phyloP scores from a whole-genome alignment of 208 protist genomes.

The Trypanosomatidae sp. region DNA sequence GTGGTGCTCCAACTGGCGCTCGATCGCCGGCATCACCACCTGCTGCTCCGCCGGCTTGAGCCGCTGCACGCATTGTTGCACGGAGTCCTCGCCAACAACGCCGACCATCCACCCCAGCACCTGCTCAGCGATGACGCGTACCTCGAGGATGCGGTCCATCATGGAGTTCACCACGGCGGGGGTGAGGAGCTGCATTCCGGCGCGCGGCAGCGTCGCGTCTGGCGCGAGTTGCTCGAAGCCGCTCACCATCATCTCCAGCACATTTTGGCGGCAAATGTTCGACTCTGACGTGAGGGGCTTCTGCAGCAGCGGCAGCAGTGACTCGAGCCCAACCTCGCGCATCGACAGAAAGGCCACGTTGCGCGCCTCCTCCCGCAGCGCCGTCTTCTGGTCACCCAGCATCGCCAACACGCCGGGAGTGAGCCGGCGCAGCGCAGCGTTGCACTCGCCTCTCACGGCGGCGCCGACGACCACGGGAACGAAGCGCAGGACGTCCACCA shows the following conservation, averaged over 20 bases:
- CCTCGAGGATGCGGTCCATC: slow-evolving; percentile 85
- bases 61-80: slow-evolving; percentile 49
- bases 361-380: slow-evolving; percentile 77
- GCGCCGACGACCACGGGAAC: slow-evolving; percentile 61
- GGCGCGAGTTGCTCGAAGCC: slow-evolving; percentile 57
- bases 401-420: slow-evolving; percentile 61
- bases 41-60: slow-evolving; percentile 86
- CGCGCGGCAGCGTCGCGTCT: slow-evolving; percentile 42
- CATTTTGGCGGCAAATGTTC: slow-evolving; percentile 66
- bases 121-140: slow-evolving; percentile 72
- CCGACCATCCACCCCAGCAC: slow-evolving; percentile 68
- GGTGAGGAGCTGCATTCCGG: slow-evolving; percentile 49
- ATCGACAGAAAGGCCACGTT: slow-evolving; percentile 55
- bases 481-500: slow-evolving; percentile 81
- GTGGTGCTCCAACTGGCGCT: slow-evolving; percentile 61
- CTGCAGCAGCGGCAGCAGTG: slow-evolving; percentile 63
- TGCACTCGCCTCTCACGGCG: slow-evolving; percentile 36
- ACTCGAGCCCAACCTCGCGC: slow-evolving; percentile 62
- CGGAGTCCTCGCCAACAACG: slow-evolving; percentile 60
- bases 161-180: slow-evolving; percentile 56
- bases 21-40: slow-evolving; percentile 60
- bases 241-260: slow-evolving; percentile 68
- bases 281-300: slow-evolving; percentile 75
- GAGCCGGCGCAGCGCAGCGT: slow-evolving; percentile 40
- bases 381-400: slow-evolving; percentile 81